Base-by-base conservation (phyloP, 139 green algal species). In the Picochlorum sp. region DNA sequence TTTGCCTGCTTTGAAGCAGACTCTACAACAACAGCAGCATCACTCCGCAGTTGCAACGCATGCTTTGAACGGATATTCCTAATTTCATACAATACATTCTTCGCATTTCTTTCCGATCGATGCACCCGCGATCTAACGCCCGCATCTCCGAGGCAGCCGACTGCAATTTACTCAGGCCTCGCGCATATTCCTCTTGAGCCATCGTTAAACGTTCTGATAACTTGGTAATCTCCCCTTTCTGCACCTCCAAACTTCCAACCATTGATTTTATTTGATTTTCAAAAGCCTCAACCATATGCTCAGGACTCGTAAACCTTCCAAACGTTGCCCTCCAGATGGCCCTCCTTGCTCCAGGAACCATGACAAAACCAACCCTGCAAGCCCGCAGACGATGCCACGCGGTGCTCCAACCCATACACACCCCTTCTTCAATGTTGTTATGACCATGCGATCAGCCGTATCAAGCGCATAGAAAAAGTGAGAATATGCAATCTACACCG, bases 1-100 rank as follows among this genome's bases (percentile, higher is more conserved):
- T 5, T n/a, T 20, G n/a, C 14, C 28, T 77, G 70, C 50, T 13
- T 26, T 38, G 10, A 15, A 3, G 60, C 49, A n/a, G 37, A n/a
- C 7, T 63, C 45, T 6, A 47, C 57, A 28, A 45, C 44, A 23
- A 62, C 21, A 15, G 74, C 74, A 6, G 62, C 51, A 45, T 81
- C 71, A 20, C 58, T 62, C 21, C 74, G 65, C 65, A 81, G 47
- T 50, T 70, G 60, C 45, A 81, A 65, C 2, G 71, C 74, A 3
- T 67, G 32, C 54, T 75, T 75, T 41, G 74, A 66, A 7, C 37
- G 61, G 15, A 81, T 65, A 55, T 65, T 45, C 14, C 74, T 60
- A 57, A 81, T 63, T 21, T 75, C 71, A n/a, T 24, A 24, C 14
- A 75, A 30, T 44, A 81, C 16, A 54, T 21, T 37, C 6, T 49